Evolutionary conservation across 2,329 filamentous ascomycete genomes (phyloP).

Genomic region (Pseudofabraea citricarpa): DNA sequence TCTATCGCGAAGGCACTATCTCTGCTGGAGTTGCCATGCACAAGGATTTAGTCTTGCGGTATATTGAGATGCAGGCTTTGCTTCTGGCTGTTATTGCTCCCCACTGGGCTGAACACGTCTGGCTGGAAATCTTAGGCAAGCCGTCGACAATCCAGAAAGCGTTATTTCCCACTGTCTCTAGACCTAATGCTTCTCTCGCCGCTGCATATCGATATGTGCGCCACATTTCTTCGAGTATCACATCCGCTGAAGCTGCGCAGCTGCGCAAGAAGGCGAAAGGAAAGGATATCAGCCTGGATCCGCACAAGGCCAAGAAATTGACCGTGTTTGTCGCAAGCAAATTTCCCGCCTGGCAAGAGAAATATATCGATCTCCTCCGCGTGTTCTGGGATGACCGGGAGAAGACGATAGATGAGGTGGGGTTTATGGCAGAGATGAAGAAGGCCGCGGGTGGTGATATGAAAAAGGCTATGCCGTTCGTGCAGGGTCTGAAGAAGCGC

Average conservation of each 20-base stretch:
- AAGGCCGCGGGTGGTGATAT: too few species aligned
- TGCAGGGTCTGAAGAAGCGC: conserved; percentile 80
- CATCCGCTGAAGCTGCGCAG: conserved; percentile 75
- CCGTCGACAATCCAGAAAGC: conserved; percentile 73
- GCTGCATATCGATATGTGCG: conserved; percentile 82
- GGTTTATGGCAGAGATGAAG: conserved; percentile 82
- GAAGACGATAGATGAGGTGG: conserved; percentile 72
- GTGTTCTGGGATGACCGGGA: conserved; percentile 61
- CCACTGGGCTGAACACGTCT: conserved; percentile 93
- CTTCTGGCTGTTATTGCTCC: conserved; percentile 81
- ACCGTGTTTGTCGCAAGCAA: conserved; percentile 76
- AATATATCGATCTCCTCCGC: conserved; percentile 77
- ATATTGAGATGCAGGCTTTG: conserved; percentile 81
- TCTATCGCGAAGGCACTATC: conserved; percentile 79
- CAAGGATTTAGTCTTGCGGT: conserved; percentile 70
- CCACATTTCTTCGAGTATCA: conserved; percentile 68
- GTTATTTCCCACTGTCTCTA: conserved; percentile 65
- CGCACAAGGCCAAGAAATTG: conserved; percentile 86
- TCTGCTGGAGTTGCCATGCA: conserved; percentile 83
- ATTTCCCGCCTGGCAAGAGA: conserved; percentile 88
- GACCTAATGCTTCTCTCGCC: conserved; percentile 61
- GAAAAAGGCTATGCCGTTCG: conserved; percentile 96
- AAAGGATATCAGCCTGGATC: conserved; percentile 80
- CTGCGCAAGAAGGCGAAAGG: conserved; percentile 91
- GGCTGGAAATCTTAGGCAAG: conserved; percentile 84